Evolutionary conservation across 2,329 filamentous ascomycete genomes (phyloP), one percentile per base, ranked within the genome.

Genomic region (Tympanopsis confertula): DNA sequence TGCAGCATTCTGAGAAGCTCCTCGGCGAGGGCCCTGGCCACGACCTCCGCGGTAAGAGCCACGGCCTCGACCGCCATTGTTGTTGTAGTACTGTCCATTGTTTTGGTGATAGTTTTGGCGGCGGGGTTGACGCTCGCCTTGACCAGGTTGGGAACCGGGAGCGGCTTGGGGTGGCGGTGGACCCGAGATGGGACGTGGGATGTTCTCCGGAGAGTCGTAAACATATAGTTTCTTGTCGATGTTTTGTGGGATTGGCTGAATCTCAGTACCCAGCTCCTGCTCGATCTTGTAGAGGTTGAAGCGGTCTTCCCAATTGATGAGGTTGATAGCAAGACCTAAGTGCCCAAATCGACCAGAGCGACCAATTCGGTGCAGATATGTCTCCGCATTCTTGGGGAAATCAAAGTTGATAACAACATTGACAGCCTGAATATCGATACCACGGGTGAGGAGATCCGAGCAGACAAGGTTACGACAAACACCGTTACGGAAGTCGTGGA

Each of bases 341-440:
- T 98, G 91, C 47, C 91, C 91, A 57, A 94, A 98, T 47, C 91
- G 86, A 48, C 91, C 91, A 37, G 91, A 98, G 56, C 91, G 86
- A 68, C 91, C 91, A 56, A 98, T 98, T 49, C 91, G 86, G 65
- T 98, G 91, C 41, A 98, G 78, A 56, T 98, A 98, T 0, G 91
- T 98, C 65, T 98, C 91, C 13, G 91, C 93, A 53, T 98, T 98
- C 68, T 98, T 98, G 39, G 91, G 91, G 59, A 98, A 98, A 55
- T 98, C 91, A 54, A 98, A 98, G 68, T 98, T 98, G 75, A 98
- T 98, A 56, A 98, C 91, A 39, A 98, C 91, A 51, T 98, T 98
- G 54, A 98, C 91, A 38, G 91, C 91, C 62, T 98, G 91, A 47
- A 98, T 98, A 64, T 98, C 91, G 53, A 98, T 98, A 78, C 91